These are phyloP conservation scores for Boletus subcaerulescens DNA, from an alignment of 768 basidiomycete species.

Conservation along the genomic window DNA sequence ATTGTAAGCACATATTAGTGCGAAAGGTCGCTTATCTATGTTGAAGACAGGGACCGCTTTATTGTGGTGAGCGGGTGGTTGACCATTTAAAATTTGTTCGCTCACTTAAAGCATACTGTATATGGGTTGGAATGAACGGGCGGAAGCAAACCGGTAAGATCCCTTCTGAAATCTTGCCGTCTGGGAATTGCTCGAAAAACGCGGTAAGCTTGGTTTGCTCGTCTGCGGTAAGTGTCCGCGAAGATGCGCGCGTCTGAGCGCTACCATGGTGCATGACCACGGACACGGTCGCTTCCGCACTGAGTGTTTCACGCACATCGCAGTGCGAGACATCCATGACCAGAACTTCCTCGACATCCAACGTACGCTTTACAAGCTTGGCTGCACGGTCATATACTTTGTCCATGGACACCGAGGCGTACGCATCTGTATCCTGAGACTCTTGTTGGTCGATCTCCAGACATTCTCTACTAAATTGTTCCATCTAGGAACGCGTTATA, in stretches of 20 bases:
- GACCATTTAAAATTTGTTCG: conserved; percentile 6
- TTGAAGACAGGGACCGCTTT: conserved; percentile 90
- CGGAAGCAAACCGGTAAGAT: conserved; percentile 81
- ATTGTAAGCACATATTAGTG: conserved; percentile 88
- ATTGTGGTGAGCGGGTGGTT: conserved; percentile 2
- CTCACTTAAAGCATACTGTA: conserved; percentile 87
- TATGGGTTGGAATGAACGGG: conserved; percentile 73
- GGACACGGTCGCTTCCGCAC: conserved; percentile 57
- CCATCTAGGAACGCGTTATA: conserved; percentile 57
- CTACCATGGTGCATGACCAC: conserved; percentile 72
- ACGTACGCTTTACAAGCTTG: conserved; percentile 81
- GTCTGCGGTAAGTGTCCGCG: conserved; percentile 56
- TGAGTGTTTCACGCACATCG: conserved; percentile 75
- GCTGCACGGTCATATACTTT: conserved; percentile 89
- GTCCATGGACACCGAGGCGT: conserved; percentile 60
- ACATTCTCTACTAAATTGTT: conserved; percentile 92
- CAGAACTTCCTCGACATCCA: conserved; percentile 89
- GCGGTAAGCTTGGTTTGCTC: conserved; percentile 74
- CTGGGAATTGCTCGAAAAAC: conserved; percentile 77
- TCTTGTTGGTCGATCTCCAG: conserved; percentile 75
- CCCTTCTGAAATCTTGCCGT: conserved; percentile 86
- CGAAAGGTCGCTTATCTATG: conserved; percentile 89
- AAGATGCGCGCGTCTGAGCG: conserved; percentile 48
- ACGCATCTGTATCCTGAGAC: conserved; percentile 22
- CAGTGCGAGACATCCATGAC: conserved; percentile 92